Percentiles rank a stretch among this genome's conserved stretches.
Conservation (phyloP, 345 rosid species). For the Noccaea bulbosa region DNA sequence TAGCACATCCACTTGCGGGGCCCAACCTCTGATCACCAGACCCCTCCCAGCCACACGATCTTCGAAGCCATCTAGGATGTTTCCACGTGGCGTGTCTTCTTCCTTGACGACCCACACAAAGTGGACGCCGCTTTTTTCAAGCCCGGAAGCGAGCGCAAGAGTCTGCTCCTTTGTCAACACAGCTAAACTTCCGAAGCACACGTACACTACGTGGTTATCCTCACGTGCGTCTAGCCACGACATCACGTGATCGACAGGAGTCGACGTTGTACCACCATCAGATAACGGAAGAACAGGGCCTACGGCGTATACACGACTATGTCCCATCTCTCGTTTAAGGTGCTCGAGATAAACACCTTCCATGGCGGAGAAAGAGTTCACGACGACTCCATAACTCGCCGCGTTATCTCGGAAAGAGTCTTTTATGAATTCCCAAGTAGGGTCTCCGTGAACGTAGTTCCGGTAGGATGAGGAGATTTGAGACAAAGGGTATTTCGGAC, state of each 20-base stretch:
- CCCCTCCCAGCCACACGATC: constrained; percentile 60
- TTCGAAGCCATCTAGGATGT: constrained; percentile 46
- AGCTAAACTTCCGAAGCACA: constrained; percentile 73
- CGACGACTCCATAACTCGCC: constrained; percentile 55
- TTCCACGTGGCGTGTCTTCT: constrained; percentile 19
- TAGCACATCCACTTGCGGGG: constrained; percentile 53
- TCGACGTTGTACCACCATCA: constrained; percentile 56
- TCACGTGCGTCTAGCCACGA: constrained; percentile 62
- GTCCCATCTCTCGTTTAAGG: constrained; percentile 46
- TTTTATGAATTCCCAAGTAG: constrained; percentile 44
- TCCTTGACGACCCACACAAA: constrained; percentile 58
- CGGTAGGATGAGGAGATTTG: constrained; percentile 51
- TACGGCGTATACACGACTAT: constrained; percentile 52
- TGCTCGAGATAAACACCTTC: constrained; percentile 54
- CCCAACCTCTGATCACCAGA: constrained; percentile 58
- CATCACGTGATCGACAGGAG: constrained; percentile 39
- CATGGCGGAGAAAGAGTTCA: constrained; percentile 53
- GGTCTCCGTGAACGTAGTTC: constrained; percentile 43
- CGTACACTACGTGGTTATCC: constrained; percentile 59
- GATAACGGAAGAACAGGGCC: constrained; percentile 55
- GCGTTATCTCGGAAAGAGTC: constrained; percentile 43
- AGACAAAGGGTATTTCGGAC: constrained; percentile 52
- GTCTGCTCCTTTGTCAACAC: constrained; percentile 53
- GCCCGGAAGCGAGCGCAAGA: constrained; percentile 48
- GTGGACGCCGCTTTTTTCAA: constrained; percentile 55